Evolutionary conservation across 2,329 filamentous ascomycete species (phyloP).

Genomic region (Orbilia ellipsospora): DNA sequence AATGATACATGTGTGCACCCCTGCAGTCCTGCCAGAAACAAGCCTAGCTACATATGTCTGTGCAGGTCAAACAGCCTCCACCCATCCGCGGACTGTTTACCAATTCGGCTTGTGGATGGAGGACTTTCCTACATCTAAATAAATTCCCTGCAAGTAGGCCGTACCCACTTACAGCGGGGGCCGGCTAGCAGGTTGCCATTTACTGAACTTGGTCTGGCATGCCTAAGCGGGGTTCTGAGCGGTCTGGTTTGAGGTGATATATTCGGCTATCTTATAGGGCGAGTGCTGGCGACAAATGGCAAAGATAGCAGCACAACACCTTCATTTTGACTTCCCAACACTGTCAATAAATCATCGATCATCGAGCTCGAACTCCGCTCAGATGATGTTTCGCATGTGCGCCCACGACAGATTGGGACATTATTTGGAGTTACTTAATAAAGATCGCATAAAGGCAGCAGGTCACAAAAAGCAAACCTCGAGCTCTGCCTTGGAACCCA

Average conservation of each 20-base stretch:
- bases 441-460: conserved; percentile 16
- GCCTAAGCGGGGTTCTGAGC: conserved; percentile 26
- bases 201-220: conserved; percentile 14
- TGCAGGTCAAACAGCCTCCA: conserved; percentile 8
- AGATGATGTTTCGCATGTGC: conserved; percentile 25
- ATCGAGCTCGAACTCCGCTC: not conserved
- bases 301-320: conserved; percentile 30
- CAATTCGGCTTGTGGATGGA: conserved; percentile 16
- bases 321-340: conserved; percentile 25
- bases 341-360: conserved; percentile 18
- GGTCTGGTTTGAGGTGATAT: conserved; percentile 17
- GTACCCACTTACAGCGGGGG: conserved; percentile 19
- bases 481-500: conserved; percentile 10
- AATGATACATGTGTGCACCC: conserved; percentile 17
- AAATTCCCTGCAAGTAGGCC: conserved; percentile 12
- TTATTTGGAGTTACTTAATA: conserved; percentile 11
- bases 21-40: conserved; percentile 12
- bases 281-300: conserved; percentile 37
- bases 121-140: conserved; percentile 7
- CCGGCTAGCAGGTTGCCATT: conserved; percentile 1
- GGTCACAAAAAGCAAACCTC: conserved; percentile 16
- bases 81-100: conserved; percentile 25
- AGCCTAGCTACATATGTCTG: conserved; percentile 7
- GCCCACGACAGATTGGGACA: conserved; percentile 8
- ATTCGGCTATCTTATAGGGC: conserved; percentile 40